Evolutionary conservation across 2,329 filamentous ascomycete species (phyloP).

Genomic region (Aotearoamyces nothofagi): DNA sequence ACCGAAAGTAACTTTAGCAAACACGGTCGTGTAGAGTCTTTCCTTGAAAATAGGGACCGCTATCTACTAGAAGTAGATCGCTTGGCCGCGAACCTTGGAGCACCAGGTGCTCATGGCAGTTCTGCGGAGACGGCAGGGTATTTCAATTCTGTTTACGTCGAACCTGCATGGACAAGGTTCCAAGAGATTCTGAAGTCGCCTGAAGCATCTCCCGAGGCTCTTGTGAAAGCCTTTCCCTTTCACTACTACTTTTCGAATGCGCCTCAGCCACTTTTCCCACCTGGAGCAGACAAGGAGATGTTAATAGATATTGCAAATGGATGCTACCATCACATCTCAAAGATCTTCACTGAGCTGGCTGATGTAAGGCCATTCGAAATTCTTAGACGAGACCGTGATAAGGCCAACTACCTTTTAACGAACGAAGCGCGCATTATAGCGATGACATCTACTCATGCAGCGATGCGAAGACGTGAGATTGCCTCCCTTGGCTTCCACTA

Average conservation of each 20-base stretch:
- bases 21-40: conserved; percentile 85
- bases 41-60: conserved; percentile 70
- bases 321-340: conserved; percentile 77
- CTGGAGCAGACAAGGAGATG: conserved; percentile 46
- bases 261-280: conserved; percentile 70
- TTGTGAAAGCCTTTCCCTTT: conserved; percentile 73
- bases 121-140: conserved; percentile 95
- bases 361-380: conserved; percentile 95
- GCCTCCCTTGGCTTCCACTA: conserved; percentile 88
- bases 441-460: conserved; percentile 97
- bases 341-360: conserved; percentile 82
- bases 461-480: conserved; percentile 86
- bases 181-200: conserved; percentile 45
- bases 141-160: conserved; percentile 84
- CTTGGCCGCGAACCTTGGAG: conserved; percentile 69
- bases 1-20: conserved; percentile 85
- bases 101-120: conserved; percentile 86
- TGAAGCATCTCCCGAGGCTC: conserved; percentile 39
- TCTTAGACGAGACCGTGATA: conserved; percentile 73
- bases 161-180: conserved; percentile 80
- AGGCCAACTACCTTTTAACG: conserved; percentile 86
- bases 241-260: conserved; percentile 75
- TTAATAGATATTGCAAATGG: conserved; percentile 64
- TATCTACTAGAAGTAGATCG: conserved; percentile 76
- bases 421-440: conserved; percentile 96